Evolutionary conservation across 1,139 yeast genomes (phyloP).

Genomic region (Blastobotrys apis): DNA sequence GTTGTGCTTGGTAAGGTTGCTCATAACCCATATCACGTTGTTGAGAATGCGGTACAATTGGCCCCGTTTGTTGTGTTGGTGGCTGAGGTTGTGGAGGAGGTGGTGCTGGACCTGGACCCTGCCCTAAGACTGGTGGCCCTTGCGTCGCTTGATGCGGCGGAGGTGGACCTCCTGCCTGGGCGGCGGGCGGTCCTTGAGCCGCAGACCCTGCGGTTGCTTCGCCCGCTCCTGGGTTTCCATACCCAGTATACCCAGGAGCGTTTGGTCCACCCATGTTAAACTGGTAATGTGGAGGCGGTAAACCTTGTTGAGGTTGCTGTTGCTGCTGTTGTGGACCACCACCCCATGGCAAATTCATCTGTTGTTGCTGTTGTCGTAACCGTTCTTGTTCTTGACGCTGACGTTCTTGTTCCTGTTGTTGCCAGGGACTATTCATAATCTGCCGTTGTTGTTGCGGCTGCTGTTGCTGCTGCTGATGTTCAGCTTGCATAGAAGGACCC

Average conservation of each 20-base stretch:
- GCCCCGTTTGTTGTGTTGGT: background rate
- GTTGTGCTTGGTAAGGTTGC: slow-evolving; percentile 3
- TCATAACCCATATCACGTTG: slow-evolving; percentile 6
- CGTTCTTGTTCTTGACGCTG: slow-evolving; percentile 15
- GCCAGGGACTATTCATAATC: background rate
- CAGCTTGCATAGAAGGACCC: slow-evolving; percentile 6
- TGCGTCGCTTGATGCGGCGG: slow-evolving; percentile 1
- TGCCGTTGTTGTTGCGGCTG: slow-evolving; percentile 9
- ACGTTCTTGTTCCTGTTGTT: background rate
- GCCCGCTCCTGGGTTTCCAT: background rate
- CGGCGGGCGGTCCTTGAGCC: background rate
- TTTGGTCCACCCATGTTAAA: background rate
- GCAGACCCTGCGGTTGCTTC: background rate
- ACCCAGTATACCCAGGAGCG: background rate
- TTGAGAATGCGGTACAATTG: slow-evolving; percentile 2
- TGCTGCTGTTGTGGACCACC: background rate
- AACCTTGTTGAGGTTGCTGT: slow-evolving; percentile 1
- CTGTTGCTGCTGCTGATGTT: slow-evolving; percentile 17
- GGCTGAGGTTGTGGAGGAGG: slow-evolving; percentile 1
- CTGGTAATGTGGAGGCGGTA: slow-evolving; percentile 3
- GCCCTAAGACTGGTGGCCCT: background rate
- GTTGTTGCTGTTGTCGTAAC: slow-evolving; percentile 13
- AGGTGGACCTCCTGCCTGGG: background rate
- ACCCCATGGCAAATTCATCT: slow-evolving; percentile 6
- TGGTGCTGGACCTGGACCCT: no score